Conservation (phyloP, 2,329 filamentous ascomycete species). For the Fusarium chlamydosporum region DNA sequence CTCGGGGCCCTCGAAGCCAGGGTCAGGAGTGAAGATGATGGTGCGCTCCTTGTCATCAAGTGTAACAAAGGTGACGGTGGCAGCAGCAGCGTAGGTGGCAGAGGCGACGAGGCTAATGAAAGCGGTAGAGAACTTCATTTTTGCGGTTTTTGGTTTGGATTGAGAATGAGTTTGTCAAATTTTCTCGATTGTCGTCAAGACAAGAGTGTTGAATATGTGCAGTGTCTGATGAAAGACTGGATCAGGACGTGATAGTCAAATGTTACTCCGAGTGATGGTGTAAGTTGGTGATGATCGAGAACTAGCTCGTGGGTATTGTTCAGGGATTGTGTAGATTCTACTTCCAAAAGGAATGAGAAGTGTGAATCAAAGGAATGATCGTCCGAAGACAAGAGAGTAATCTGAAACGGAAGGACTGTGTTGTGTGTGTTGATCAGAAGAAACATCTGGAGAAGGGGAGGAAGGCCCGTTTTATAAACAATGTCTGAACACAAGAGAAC, state of each 20-base stretch:
- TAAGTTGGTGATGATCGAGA: slow-evolving; percentile 41
- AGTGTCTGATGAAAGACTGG: slow-evolving; percentile 49
- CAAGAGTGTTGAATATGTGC: slow-evolving; percentile 38
- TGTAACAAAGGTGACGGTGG: slow-evolving; percentile 71
- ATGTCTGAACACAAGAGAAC: slow-evolving; percentile 25
- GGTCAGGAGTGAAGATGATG: slow-evolving; percentile 65
- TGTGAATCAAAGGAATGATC: slow-evolving; percentile 49
- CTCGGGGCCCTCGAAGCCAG: slow-evolving; percentile 55
- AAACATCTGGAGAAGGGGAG: slow-evolving; percentile 38
- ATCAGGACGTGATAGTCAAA: slow-evolving; percentile 37
- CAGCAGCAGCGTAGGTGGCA: slow-evolving; percentile 60
- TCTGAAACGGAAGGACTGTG: slow-evolving; percentile 48
- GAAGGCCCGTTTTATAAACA: slow-evolving; percentile 52
- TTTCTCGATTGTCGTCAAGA: slow-evolving; percentile 50
- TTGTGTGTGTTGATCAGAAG: slow-evolving; percentile 37
- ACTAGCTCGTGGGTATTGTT: slow-evolving; percentile 50
- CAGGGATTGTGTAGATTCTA: slow-evolving; percentile 46
- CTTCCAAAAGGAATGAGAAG: slow-evolving; percentile 55
- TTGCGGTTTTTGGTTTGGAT: slow-evolving; percentile 52
- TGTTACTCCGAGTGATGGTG: slow-evolving; percentile 31
- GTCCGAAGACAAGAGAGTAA: slow-evolving; percentile 50
- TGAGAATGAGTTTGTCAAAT: slow-evolving; percentile 22
- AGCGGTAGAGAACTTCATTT: slow-evolving; percentile 68
- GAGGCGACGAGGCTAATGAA: slow-evolving; percentile 61
- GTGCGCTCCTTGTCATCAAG: slow-evolving; percentile 67